A percentile compares a stretch with the other conserved stretches of the same genome.
These are phyloP conservation scores for Suhomyces guaymorum DNA, from an alignment of 1,139 yeast species.

Conservation along the genomic window DNA sequence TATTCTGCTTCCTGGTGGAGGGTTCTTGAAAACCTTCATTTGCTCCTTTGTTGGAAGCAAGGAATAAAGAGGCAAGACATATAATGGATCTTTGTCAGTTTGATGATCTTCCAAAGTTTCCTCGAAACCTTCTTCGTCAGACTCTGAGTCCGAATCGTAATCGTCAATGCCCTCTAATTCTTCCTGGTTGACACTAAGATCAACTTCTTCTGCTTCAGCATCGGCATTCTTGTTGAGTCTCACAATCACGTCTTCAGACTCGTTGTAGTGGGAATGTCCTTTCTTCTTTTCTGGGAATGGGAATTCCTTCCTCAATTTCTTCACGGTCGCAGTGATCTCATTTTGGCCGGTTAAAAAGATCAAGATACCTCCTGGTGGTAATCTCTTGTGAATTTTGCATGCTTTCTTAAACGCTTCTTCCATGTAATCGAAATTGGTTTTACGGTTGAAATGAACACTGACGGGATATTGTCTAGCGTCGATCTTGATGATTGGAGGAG, in stretches of 20 bases:
- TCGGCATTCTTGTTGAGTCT: constrained; percentile 63
- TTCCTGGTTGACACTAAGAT: constrained; percentile 60
- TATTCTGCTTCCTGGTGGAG: constrained; percentile 82
- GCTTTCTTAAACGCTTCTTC: constrained; percentile 88
- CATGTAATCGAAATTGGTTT: constrained; percentile 73
- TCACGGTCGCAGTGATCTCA: constrained; percentile 80
- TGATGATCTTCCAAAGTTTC: constrained; percentile 77
- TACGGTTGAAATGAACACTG: constrained; percentile 82
- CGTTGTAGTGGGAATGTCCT: constrained; percentile 14
- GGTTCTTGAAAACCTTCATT: constrained; percentile 84
- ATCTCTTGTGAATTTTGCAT: constrained; percentile 76
- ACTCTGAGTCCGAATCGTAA: constrained; percentile 34
- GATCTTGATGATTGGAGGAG: constrained; percentile 91
- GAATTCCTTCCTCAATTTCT: constrained; percentile 64
- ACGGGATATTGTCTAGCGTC: constrained; percentile 96
- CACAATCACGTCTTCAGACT: constrained; percentile 42
- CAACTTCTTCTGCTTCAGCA: constrained; percentile 86
- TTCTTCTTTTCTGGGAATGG: constrained; percentile 49
- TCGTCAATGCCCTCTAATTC: constrained; percentile 38
- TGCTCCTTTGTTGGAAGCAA: constrained; percentile 90
- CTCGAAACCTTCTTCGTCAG: constrained; percentile 82
- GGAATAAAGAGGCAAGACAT: constrained; percentile 90
- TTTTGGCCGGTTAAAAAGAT: constrained; percentile 93
- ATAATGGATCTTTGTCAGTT: constrained; percentile 76
- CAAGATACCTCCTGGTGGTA: constrained; percentile 94